Conservation (phyloP, 2,329 filamentous ascomycete genomes). For the Claviceps pusilla region DNA sequence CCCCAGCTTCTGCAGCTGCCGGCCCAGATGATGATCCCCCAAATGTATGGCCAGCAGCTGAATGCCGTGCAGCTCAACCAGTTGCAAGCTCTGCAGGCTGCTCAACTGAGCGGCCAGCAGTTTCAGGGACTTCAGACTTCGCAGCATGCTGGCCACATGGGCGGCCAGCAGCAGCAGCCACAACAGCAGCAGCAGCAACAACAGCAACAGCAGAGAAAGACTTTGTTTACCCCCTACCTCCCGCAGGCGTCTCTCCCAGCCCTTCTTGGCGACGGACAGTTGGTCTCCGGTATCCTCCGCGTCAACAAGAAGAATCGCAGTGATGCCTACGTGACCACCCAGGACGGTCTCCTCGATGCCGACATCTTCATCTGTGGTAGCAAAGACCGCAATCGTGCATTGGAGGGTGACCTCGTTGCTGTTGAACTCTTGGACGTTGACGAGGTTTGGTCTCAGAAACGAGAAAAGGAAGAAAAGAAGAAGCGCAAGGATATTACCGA, state of each 20-base stretch:
- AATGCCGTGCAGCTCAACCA: constrained; percentile 81
- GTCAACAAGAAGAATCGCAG: constrained; percentile 99
- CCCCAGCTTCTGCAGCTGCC: constrained; percentile 77
- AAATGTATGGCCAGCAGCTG: constrained; percentile 76
- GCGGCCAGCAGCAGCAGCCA: constrained; percentile 28
- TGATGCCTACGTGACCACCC: constrained; percentile 91
- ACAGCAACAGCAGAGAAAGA: constrained; percentile 88
- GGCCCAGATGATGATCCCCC: constrained; percentile 72
- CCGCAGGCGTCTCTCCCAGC: constrained; percentile 88
- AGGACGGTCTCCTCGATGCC: constrained; percentile 74
- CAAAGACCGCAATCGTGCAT: constrained; percentile 92
- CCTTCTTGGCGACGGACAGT: constrained; percentile 76
- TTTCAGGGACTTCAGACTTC: constrained; percentile 53
- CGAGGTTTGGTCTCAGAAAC: constrained; percentile 97
- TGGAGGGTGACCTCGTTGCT: constrained; percentile 90
- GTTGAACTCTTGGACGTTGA: constrained; percentile 94
- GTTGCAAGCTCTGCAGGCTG: constrained; percentile 81
- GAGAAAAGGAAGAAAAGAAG: constrained; percentile 99
- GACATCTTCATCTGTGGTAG: constrained; percentile 99
- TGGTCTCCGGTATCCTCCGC: constrained; percentile 88
- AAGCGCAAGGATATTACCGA: constrained; percentile 98
- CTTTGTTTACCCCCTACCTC: constrained; percentile 92
- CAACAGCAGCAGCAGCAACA: constrained; percentile 32
- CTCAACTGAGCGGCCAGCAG: constrained; percentile 64
- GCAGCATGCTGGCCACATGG: constrained; percentile 56